Conservation (phyloP, 1,284 basidiomycete genomes). For the Pascua sp. region DNA sequence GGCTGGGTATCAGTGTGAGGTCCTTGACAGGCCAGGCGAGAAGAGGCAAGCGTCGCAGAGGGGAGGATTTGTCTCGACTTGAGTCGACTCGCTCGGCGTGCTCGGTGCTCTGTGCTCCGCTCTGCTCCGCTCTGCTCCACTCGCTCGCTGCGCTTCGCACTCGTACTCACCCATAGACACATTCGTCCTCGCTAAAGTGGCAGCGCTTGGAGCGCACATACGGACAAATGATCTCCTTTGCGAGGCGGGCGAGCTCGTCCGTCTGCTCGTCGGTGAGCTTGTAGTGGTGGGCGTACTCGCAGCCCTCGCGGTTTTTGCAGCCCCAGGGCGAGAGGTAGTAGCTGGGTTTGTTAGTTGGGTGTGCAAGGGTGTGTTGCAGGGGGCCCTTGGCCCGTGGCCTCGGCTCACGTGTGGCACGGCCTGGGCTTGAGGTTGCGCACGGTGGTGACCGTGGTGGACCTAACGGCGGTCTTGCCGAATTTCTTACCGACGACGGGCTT, state of each 20-base stretch:
- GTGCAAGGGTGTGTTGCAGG: too few species aligned
- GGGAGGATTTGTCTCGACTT: too few species aligned
- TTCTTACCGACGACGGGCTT: constrained; percentile 7
- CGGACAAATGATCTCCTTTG: constrained; percentile 43
- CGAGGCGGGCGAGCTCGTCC: constrained; percentile 33
- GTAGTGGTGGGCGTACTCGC: constrained; percentile 41
- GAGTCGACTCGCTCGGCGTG: too few species aligned
- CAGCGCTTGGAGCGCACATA: constrained; percentile 33
- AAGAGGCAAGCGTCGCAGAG: neutral
- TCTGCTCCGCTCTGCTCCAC: neutral
- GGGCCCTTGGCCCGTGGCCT: too few species aligned
- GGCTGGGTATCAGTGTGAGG: constrained; percentile 11
- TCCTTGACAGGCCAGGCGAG: neutral
- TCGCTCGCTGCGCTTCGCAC: too few species aligned
- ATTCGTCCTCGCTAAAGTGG: constrained; percentile 37
- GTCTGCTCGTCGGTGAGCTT: constrained; percentile 34
- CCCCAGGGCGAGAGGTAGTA: constrained; percentile 27
- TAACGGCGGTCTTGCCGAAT: constrained; percentile 12
- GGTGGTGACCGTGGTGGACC: constrained; percentile 11
- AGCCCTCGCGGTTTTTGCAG: constrained; percentile 36
- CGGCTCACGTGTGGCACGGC: constrained; percentile 16
- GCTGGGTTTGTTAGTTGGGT: neutral
- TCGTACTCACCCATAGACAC: constrained; percentile 26
- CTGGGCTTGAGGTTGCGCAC: constrained; percentile 23
- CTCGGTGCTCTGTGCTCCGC: too few species aligned